Conservation (phyloP, 2,329 filamentous ascomycete genomes). For the Phialocephala sp. region DNA sequence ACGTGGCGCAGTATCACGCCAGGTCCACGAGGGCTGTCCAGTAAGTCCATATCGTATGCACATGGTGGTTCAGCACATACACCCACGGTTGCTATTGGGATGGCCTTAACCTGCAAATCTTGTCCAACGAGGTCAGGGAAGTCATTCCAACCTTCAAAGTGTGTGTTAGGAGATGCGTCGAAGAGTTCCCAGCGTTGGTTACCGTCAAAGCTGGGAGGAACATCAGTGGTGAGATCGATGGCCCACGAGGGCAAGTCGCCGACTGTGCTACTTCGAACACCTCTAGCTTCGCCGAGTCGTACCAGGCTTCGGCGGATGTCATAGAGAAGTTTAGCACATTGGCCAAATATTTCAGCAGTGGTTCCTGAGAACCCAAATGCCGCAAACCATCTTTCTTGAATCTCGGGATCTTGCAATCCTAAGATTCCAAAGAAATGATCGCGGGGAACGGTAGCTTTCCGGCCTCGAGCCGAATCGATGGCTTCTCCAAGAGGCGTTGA, state of each 20-base stretch:
- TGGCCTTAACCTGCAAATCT: not conserved
- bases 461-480: not conserved
- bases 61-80: not conserved
- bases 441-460: constrained; percentile 1
- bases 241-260: constrained; percentile 14
- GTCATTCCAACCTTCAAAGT: constrained; percentile 4
- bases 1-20: not conserved
- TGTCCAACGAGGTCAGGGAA: not conserved
- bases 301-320: not conserved
- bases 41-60: not conserved
- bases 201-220: constrained; percentile 1
- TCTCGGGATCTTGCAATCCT: not conserved
- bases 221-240: constrained; percentile 4
- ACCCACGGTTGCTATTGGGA: not conserved
- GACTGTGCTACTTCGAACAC: constrained; percentile 8
- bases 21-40: not conserved
- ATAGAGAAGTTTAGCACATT: not conserved
- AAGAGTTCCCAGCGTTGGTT: constrained; percentile 9
- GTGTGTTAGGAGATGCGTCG: not conserved
- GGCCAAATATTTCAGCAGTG: not conserved
- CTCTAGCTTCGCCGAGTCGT: constrained; percentile 6
- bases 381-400: not conserved
- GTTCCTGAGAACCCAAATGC: constrained; percentile 5
- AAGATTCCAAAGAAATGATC: constrained; percentile 5
- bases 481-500: not conserved